phyloP scores from a whole-genome alignment of 345 rosid species.

The Noccaea caerulescens region DNA sequence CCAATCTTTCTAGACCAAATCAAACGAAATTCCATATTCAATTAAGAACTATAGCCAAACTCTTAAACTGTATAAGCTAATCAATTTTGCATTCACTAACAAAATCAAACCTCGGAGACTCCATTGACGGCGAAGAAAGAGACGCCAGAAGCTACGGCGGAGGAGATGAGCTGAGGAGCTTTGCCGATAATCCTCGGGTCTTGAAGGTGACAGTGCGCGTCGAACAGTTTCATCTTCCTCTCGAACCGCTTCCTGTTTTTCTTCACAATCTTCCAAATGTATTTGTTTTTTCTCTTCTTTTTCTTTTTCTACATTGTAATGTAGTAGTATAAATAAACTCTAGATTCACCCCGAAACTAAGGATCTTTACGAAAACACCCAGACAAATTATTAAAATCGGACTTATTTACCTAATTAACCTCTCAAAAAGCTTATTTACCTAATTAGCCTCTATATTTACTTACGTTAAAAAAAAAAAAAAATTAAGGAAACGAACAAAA shows the following conservation, averaged over 20 bases:
- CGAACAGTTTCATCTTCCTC: slow-evolving; percentile 66
- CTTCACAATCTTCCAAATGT: background rate
- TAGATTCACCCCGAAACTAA: slow-evolving; percentile 4
- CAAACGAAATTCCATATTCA: slow-evolving; percentile 10
- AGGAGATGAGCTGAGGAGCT: slow-evolving; percentile 65
- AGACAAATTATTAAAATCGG: too few species aligned
- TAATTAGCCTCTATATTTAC: too few species aligned
- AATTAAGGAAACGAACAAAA: too few species aligned
- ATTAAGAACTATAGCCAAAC: background rate
- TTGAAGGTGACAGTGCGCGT: slow-evolving; percentile 96
- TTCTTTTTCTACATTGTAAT: background rate
- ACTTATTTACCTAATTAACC: too few species aligned
- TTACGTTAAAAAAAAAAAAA: too few species aligned
- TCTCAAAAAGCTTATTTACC: too few species aligned
- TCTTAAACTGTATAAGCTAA: slow-evolving; percentile 2
- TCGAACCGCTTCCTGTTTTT: slow-evolving; percentile 17
- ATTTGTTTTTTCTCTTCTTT: background rate
- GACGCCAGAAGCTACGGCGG: slow-evolving; percentile 63
- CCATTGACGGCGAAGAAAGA: slow-evolving; percentile 83
- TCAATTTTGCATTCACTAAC: slow-evolving; percentile 1
- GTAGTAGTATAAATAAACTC: background rate
- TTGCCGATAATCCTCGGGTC: slow-evolving; percentile 76
- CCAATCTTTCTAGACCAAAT: slow-evolving; percentile 74
- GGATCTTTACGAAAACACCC: background rate
- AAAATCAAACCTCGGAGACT: slow-evolving; percentile 59